phyloP scores from a whole-genome alignment of 208 protist genomes.

The Endotrypanum monterogeii region DNA sequence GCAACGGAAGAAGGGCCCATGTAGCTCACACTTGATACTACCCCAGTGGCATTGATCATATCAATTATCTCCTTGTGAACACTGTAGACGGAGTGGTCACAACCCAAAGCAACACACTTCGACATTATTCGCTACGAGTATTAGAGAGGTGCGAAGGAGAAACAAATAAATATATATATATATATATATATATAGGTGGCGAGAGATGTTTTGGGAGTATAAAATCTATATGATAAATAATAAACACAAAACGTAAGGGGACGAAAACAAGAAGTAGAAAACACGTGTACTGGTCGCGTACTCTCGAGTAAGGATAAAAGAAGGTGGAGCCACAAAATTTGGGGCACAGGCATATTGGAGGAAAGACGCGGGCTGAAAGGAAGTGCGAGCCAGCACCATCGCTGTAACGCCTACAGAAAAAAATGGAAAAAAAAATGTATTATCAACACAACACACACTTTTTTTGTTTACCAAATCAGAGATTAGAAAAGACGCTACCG shows the following conservation, averaged over 20 bases:
- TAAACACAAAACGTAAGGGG: too few species aligned
- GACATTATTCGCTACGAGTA: constrained; percentile 30
- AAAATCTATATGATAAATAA: too few species aligned
- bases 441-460: background rate
- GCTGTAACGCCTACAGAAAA: background rate
- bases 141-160: too few species aligned
- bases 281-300: too few species aligned
- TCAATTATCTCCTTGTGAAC: constrained; percentile 62
- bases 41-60: constrained; percentile 48
- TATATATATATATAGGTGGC: too few species aligned
- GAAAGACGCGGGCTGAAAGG: background rate
- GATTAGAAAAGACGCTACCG: background rate
- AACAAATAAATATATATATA: too few species aligned
- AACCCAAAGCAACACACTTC: constrained; percentile 82
- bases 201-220: too few species aligned
- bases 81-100: constrained; percentile 85
- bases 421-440: background rate
- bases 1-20: constrained; percentile 52
- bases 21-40: constrained; percentile 76
- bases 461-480: too few species aligned
- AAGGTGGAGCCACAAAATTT: too few species aligned
- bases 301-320: too few species aligned
- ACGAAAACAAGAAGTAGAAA: too few species aligned
- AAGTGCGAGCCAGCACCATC: background rate
- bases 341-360: background rate